These are phyloP conservation scores for Lyophyllum semitale DNA, from an alignment of 768 basidiomycete species.

Conservation along the genomic window DNA sequence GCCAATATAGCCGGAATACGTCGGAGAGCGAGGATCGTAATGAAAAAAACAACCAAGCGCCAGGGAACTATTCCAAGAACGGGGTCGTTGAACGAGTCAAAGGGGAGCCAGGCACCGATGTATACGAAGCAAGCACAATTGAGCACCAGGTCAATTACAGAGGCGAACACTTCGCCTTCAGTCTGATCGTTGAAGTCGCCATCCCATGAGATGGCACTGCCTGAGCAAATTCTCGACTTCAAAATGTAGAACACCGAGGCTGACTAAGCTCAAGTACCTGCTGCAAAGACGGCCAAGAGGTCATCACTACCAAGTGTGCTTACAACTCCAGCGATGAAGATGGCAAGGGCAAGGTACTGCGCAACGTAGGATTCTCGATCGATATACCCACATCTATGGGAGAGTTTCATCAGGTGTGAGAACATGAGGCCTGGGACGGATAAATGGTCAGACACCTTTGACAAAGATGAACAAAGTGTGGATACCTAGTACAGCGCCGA, in stretches of 20 bases:
- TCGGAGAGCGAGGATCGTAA: constrained; percentile 72
- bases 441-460: background rate
- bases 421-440: constrained; percentile 65
- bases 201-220: constrained; percentile 83
- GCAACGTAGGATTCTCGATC: constrained; percentile 87
- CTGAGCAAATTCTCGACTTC: constrained; percentile 8
- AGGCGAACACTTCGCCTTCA: constrained; percentile 85
- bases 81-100: constrained; percentile 54
- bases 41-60: constrained; percentile 67
- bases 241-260: background rate
- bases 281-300: constrained; percentile 86
- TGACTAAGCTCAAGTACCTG: constrained; percentile 45
- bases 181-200: constrained; percentile 78
- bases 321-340: constrained; percentile 79
- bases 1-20: constrained; percentile 79
- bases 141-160: constrained; percentile 86
- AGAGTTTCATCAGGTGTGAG: constrained; percentile 71
- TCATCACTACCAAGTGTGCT: constrained; percentile 85
- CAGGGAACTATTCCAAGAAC: constrained; percentile 67
- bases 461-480: background rate
- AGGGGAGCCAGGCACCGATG: constrained; percentile 87
- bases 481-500: constrained; percentile 53
- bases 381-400: constrained; percentile 62
- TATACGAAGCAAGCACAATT: constrained; percentile 83
- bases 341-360: constrained; percentile 73